Base-by-base conservation (phyloP, 2,329 filamentous ascomycete genomes). In the Aspergillus costaricaensis region DNA sequence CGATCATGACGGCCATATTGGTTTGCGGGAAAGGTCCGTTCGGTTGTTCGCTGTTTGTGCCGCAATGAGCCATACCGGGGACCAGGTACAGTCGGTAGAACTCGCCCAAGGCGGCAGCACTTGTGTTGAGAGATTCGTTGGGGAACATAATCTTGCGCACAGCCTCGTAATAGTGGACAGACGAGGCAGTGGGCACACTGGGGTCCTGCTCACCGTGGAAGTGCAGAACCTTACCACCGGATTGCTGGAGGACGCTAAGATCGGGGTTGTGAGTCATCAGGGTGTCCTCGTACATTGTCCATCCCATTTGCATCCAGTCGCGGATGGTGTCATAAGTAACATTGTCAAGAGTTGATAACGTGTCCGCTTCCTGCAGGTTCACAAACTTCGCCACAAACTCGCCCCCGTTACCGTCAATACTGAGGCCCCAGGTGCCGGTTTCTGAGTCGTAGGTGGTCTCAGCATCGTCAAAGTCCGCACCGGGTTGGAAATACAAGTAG, bases 281-380 rank as follows among this genome's bases (percentile, higher is more conserved):
- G 50, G 68, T 80, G 63, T 82, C 80, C 5, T 72, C 62, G 67
- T 83, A 86, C 38, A 73, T 73, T 52, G 78, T 66, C 73, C 78
- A 75, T 5, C 78, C 82, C 3, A 68, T 69, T 32, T 76, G 70
- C 74, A 85, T 85, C 82, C 82, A 86, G 19, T 79, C 76, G 19
- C 76, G 75, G 2, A 86, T 76, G 0, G 79, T 84, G 68, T 86
- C 82, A 67, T 85, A 85, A 4, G 82, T 85, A n/a, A 85, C 78
- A 43, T 74, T 71, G 60, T 79, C 67, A 6, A 83, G 73, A n/a
- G 69, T 72, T 2, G 73, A 63, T 10, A 52, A 4, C 14, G n/a
- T 21, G 10, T 38, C 21, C 4, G 14, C 27, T 3, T 52, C 49
- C 10, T 21, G n/a, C 5, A 52, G 17, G 2, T 52, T 17, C 5